Percentiles rank a stretch among this genome's conserved stretches.
These are phyloP conservation scores for Daldinia vernicosa DNA, from an alignment of 495 filamentous ascomycete genomes.

Conservation along the genomic window DNA sequence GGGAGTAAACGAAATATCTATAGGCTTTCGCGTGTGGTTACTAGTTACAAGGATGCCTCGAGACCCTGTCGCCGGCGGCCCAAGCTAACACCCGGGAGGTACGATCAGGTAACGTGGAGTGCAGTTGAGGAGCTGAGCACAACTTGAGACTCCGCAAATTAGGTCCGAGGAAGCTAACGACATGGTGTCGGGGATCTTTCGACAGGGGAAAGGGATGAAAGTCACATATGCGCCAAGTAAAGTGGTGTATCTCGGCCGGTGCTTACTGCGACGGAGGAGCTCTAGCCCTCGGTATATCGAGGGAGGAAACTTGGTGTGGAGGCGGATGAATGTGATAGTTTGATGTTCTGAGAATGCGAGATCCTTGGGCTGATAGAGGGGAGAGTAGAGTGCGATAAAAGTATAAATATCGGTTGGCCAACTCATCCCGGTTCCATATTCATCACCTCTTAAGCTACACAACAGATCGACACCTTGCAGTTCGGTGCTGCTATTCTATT, in stretches of 20 bases:
- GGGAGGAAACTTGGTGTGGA: background rate
- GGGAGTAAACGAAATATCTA: background rate
- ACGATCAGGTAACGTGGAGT: background rate
- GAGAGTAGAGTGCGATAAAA: background rate
- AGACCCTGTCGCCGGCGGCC: background rate
- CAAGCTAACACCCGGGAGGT: background rate
- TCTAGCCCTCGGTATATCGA: background rate
- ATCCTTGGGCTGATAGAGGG: background rate
- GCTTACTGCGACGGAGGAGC: constrained; percentile 34
- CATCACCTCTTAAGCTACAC: background rate
- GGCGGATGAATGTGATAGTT: background rate
- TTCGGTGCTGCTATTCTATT: background rate
- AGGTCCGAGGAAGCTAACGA: constrained; percentile 13
- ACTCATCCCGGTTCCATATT: background rate
- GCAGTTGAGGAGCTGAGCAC: background rate
- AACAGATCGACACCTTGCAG: background rate
- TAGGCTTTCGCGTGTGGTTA: background rate
- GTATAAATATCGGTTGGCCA: constrained; percentile 23
- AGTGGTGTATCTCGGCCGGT: constrained; percentile 33
- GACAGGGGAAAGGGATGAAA: constrained; percentile 17
- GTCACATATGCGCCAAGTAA: constrained; percentile 45
- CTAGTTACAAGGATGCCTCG: background rate
- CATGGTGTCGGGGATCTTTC: constrained; percentile 24
- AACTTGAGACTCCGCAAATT: background rate
- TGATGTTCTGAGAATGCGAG: background rate